phyloP scores from a whole-genome alignment of 2,329 filamentous ascomycete genomes.

The Cladosporium phlei region DNA sequence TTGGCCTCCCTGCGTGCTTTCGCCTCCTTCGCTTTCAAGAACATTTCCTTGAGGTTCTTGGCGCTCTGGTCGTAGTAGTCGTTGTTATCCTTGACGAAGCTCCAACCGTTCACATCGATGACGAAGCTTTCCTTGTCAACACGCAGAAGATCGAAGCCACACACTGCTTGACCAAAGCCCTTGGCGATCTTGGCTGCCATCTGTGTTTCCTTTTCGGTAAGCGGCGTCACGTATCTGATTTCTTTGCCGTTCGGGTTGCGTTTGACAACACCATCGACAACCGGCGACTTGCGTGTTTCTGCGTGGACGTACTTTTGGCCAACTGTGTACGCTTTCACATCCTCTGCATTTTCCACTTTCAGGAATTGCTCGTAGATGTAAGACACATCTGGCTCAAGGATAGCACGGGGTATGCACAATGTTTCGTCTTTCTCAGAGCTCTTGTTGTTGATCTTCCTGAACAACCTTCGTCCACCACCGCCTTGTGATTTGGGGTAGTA shows the following conservation, averaged over 20 bases:
- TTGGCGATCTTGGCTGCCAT: slow-evolving; percentile 87
- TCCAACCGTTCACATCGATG: slow-evolving; percentile 99
- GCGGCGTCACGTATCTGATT: slow-evolving; percentile 84
- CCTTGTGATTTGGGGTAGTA: slow-evolving; percentile 87
- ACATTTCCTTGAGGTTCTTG: slow-evolving; percentile 79
- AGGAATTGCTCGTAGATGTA: slow-evolving; percentile 98
- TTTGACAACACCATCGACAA: slow-evolving; percentile 91
- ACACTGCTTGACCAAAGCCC: slow-evolving; percentile 90
- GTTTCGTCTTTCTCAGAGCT: slow-evolving; percentile 88
- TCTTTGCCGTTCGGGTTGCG: slow-evolving; percentile 97
- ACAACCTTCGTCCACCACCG: slow-evolving; percentile 84
- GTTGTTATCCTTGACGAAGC: slow-evolving; percentile 98
- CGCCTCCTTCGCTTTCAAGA: slow-evolving; percentile 78
- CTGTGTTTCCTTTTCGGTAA: slow-evolving; percentile 72
- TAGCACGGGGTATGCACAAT: slow-evolving; percentile 69
- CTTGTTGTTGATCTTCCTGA: slow-evolving; percentile 97
- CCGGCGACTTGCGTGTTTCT: slow-evolving; percentile 93
- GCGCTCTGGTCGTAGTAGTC: slow-evolving; percentile 94
- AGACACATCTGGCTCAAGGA: slow-evolving; percentile 74
- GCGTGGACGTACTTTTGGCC: slow-evolving; percentile 90
- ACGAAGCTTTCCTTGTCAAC: slow-evolving; percentile 89
- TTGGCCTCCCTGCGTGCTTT: slow-evolving; percentile 51
- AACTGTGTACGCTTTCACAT: slow-evolving; percentile 98
- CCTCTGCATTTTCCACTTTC: slow-evolving; percentile 92
- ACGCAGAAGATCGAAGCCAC: slow-evolving; percentile 89